Evolutionary conservation across 306 rosid species (phyloP), one percentile per base, ranked within the genome.

Genomic region (Gastrolobium villosum): DNA sequence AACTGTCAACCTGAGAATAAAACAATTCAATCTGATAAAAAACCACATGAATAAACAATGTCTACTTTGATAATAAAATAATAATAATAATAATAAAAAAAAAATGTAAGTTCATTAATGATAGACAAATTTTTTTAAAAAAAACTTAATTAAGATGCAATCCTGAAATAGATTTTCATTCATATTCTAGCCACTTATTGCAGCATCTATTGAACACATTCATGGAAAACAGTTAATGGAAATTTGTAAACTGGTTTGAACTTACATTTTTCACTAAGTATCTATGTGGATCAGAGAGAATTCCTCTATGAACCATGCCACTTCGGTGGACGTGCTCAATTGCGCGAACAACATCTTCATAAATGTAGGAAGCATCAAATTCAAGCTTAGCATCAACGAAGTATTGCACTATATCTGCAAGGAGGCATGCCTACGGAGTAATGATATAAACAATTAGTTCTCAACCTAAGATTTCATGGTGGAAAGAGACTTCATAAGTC

Each of bases 331-430:
- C 99, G 86, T 90, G 87, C 48, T 89, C 91, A 84, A 94, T 94
- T 79, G 99, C 99, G 52, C 88, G 91, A 80, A 88, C 75, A 52
- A 94, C 95, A 87, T 94, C 99, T 88, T 94, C 86, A 87, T 89
- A 94, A 79, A 94, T 81, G 87, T 94, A 94, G 70, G 91, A 77
- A 72, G 97, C 89, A 87, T 94, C 99, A 82, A 92, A 94, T 80
- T 92, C 92, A 78, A 94, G 92, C 84, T 91, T 92, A 66, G 97
- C 97, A 84, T 94, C 93, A 70, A 88, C 95, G 34, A 94, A 94
- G 80, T 94, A 87, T 81, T 94, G 99, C 82, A 94, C 94, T 10
- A 94, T 85, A 88, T 94, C 99, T 43, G 99, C 95, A 80, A 94
- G 91, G 72, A 94, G 99, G 92, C 99, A 94, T 79, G 99, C 99